Evolutionary conservation across 208 protist genomes (phyloP), one percentile per base, ranked within the genome.

Genomic region (Leishmania tarentolae): DNA sequence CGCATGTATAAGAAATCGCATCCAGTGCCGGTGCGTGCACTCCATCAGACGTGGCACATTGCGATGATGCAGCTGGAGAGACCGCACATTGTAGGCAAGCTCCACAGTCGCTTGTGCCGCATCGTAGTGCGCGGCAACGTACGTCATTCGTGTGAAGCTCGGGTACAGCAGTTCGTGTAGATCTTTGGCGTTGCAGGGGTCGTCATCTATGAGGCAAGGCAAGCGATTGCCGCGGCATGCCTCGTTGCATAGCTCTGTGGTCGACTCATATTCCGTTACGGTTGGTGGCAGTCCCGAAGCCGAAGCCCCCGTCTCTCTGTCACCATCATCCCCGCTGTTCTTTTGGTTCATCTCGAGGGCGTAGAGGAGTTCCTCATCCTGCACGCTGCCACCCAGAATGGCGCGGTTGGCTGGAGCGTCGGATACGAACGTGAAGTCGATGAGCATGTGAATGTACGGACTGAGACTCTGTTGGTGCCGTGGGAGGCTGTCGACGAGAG

Each of bases 41-140:
- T 86, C 84, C 59, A 97, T 91, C 69, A 95, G 86, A 31, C 78
- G 83, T 3, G 87, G 85, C 59, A 95, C 86, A n/a, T 86, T 89
- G 47, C 79, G 81, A 40, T 92, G 86, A 72, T 93, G 90, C 66
- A 93, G 82, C 78, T 92, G 75, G 21, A 73, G 79, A 6, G 83
- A 83, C 0, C 87, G 82, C 74, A 92, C 91, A 31, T 76, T 31
- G 70, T 97, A 86, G 11, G 90, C 88, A 17, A 93, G 80, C 15
- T 28, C 42, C 24, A 92, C 84, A 21, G 91, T 88, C 28, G 68
- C 31, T 44, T 82, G 83, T 42, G 91, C 78, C 17, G 95, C 75
- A 50, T 93, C 86, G 72, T 90, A 80, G 82, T 95, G 91, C 15
- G 93, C 93, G 17, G 94, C 68, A 83, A 94, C 93, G 84, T 89